A percentile compares a stretch with the other conserved stretches of the same genome.
Evolutionary conservation across 257 asterid species (phyloP).

Genomic region (Primulina tabacum): DNA sequence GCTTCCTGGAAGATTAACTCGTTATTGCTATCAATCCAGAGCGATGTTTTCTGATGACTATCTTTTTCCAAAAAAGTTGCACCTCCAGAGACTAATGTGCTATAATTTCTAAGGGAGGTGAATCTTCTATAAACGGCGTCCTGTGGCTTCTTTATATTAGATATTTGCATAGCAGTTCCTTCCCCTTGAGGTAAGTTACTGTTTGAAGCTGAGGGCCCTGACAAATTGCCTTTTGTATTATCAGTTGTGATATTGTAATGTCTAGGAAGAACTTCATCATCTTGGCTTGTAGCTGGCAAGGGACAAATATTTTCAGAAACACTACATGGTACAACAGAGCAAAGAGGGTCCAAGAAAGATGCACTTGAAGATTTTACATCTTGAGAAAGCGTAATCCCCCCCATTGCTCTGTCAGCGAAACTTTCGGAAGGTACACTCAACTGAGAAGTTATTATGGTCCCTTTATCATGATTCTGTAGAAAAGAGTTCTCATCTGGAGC

Average conservation of each 20-base stretch:
- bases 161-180: conserved; percentile 23
- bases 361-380: conserved; percentile 49
- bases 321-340: conserved; percentile 86
- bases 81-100: conserved; percentile 35
- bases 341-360: conserved; percentile 57
- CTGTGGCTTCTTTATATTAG: conserved; percentile 32
- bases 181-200: conserved; percentile 31
- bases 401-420: conserved; percentile 30
- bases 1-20: conserved; percentile 31
- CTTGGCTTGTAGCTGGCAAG: conserved; percentile 34
- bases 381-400: conserved; percentile 45
- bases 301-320: conserved; percentile 48
- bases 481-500: conserved; percentile 63
- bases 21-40: conserved; percentile 24
- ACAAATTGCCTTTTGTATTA: conserved; percentile 26
- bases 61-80: conserved; percentile 26
- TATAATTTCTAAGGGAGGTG: conserved; percentile 48
- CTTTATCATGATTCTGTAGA: conserved; percentile 43
- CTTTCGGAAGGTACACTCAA: conserved; percentile 49
- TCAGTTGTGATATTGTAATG: conserved; percentile 25
- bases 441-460: conserved; percentile 44
- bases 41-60: conserved; percentile 25
- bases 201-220: conserved; percentile 28
- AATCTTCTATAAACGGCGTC: conserved; percentile 39
- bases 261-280: conserved; percentile 23